Conservation (phyloP, 805 yeast genomes). For the Maudiozyma bulderi region DNA sequence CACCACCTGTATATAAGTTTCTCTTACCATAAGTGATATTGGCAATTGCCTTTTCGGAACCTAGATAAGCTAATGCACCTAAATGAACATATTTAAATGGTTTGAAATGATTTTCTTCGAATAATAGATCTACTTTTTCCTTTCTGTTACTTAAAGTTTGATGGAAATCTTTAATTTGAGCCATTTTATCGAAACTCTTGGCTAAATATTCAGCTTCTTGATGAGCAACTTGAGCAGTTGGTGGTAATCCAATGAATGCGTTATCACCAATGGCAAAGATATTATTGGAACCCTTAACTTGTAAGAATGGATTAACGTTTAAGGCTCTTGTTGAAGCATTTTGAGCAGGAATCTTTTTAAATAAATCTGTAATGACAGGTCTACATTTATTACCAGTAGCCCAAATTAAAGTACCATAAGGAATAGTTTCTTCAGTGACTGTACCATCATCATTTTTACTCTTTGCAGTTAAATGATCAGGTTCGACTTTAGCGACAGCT, state of each 20-base stretch:
- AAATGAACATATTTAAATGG: slow-evolving; percentile 77
- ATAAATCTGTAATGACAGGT: slow-evolving; percentile 55
- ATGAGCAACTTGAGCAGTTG: slow-evolving; percentile 95
- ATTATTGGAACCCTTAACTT: slow-evolving; percentile 73
- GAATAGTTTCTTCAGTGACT: slow-evolving; percentile 46
- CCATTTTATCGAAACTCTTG: slow-evolving; percentile 52
- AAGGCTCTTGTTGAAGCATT: slow-evolving; percentile 80
- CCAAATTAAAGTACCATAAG: slow-evolving; percentile 92
- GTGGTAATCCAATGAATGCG: slow-evolving; percentile 80
- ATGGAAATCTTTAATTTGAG: slow-evolving; percentile 32
- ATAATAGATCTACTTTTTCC: slow-evolving; percentile 33
- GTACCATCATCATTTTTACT: slow-evolving; percentile 66
- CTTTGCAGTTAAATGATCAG: slow-evolving; percentile 58
- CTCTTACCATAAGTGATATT: slow-evolving; percentile 74
- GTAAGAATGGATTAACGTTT: slow-evolving; percentile 65
- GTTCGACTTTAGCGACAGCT: slow-evolving; percentile 81
- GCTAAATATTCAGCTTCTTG: slow-evolving; percentile 85
- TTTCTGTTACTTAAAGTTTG: slow-evolving; percentile 30
- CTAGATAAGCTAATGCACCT: slow-evolving; percentile 90
- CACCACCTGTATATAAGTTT: slow-evolving; percentile 78
- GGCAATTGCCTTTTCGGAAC: slow-evolving; percentile 89
- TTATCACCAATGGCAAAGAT: slow-evolving; percentile 91
- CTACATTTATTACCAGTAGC: slow-evolving; percentile 94
- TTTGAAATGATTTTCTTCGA: slow-evolving; percentile 41
- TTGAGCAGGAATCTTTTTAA: slow-evolving; percentile 67